Conservation (phyloP, 345 rosid species). For the Aethionema arabicum region DNA sequence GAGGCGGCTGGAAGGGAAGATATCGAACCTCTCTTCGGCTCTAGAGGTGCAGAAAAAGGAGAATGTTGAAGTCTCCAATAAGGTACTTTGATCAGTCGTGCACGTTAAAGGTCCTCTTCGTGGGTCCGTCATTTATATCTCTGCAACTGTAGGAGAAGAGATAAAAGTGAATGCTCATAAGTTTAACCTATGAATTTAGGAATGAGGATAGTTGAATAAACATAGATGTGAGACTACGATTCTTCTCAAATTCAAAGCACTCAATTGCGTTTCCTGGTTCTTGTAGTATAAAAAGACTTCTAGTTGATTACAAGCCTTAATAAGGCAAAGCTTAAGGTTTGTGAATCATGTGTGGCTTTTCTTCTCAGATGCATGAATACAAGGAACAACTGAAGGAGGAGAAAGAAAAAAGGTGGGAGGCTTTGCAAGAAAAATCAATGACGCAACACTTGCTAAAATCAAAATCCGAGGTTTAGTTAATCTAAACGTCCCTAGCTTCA, state of each 20-base stretch:
- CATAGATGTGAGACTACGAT: no score
- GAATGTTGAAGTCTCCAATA: conserved; percentile 45
- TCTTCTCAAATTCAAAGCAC: no score
- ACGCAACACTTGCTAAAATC: conserved; percentile 49
- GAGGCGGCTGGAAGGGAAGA: conserved; percentile 58
- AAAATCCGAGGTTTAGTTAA: conserved; percentile 58
- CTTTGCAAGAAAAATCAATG: conserved; percentile 48
- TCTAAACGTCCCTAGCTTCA: not conserved
- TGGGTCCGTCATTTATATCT: not conserved
- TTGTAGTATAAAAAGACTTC: not conserved
- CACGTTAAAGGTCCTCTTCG: not conserved
- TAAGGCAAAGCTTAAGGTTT: not conserved
- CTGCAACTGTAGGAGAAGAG: not conserved
- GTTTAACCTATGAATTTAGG: no score
- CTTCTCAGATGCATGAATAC: conserved; percentile 52
- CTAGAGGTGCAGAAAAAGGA: conserved; percentile 56
- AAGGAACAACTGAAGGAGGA: conserved; percentile 54
- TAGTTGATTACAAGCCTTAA: not conserved
- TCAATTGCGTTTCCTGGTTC: no score
- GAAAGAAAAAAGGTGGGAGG: conserved; percentile 52
- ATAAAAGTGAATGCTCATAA: no score
- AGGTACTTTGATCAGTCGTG: conserved; percentile 43
- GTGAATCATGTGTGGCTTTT: conserved; percentile 7
- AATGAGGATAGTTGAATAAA: no score
- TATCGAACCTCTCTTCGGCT: conserved; percentile 45